These are phyloP conservation scores for Sclerotinia borealis DNA, from an alignment of 2,329 filamentous ascomycete species.

Conservation along the genomic window DNA sequence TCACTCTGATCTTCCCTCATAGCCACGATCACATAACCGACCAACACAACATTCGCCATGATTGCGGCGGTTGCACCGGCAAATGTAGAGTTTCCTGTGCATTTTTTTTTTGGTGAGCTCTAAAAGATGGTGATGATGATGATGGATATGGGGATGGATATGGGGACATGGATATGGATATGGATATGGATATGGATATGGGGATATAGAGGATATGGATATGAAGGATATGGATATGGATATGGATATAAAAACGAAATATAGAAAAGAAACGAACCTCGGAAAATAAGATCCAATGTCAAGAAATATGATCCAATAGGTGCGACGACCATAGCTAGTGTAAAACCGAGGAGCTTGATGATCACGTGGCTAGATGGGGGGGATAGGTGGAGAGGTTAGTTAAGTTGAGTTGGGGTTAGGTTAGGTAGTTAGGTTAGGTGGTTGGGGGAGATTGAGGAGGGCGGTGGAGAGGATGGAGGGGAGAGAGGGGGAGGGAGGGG, in stretches of 20 bases:
- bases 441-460: neutral
- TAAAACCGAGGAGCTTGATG: slow-evolving; percentile 83
- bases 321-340: slow-evolving; percentile 79
- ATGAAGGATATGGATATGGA: neutral
- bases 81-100: slow-evolving; percentile 78
- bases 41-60: slow-evolving; percentile 83
- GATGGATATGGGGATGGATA: no score
- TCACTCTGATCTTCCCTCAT: slow-evolving; percentile 72
- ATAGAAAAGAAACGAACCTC: slow-evolving; percentile 47
- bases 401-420: neutral
- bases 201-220: neutral
- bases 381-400: neutral
- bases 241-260: neutral
- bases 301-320: slow-evolving; percentile 88
- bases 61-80: slow-evolving; percentile 81
- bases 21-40: slow-evolving; percentile 86
- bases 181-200: neutral
- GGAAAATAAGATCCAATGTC: slow-evolving; percentile 69
- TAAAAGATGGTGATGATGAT: no score
- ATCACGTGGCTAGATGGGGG: slow-evolving; percentile 64
- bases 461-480: no score
- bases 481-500: neutral
- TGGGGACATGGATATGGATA: no score
- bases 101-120: no score
- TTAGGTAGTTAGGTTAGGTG: neutral